A percentile compares a stretch with the other conserved stretches of the same genome.
These are phyloP conservation scores for Capsella rubella DNA, from an alignment of 441 rosid genomes.

Conservation along the genomic window DNA sequence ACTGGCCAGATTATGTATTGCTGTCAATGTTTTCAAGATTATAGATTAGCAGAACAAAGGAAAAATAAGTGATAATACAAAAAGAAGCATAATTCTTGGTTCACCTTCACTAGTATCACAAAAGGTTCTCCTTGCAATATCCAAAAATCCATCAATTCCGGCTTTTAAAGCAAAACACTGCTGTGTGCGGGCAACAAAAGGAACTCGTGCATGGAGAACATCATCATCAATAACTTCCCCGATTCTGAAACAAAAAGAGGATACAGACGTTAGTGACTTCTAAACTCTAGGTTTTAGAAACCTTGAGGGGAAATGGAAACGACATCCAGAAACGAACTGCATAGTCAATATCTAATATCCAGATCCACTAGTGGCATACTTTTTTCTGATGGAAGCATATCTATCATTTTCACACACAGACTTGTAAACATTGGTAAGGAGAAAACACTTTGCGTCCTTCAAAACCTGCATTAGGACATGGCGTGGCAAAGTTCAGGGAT, in stretches of 20 bases:
- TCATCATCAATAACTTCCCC: constrained; percentile 96
- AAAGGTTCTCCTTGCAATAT: constrained; percentile 93
- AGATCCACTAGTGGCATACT: constrained; percentile 52
- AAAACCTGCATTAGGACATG: constrained; percentile 64
- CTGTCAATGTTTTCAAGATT: constrained; percentile 52
- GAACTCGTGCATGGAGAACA: constrained; percentile 95
- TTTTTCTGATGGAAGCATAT: constrained; percentile 80
- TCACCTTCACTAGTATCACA: constrained; percentile 99
- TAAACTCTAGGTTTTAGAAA: constrained; percentile 22
- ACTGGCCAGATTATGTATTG: constrained; percentile 92
- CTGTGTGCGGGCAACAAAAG: constrained; percentile 97
- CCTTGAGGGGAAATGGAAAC: constrained; percentile 2
- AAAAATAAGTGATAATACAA: constrained; percentile 20
- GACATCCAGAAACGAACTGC: constrained; percentile 23
- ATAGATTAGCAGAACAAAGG: constrained; percentile 39
- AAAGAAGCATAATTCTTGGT: constrained; percentile 37
- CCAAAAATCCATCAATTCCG: constrained; percentile 94
- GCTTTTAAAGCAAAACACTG: constrained; percentile 99
- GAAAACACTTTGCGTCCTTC: constrained; percentile 88
- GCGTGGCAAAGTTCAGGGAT: constrained; percentile 21
- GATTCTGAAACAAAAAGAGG: constrained; percentile 57
- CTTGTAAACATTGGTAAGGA: constrained; percentile 79
- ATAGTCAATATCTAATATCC: constrained; percentile 37
- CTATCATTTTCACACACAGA: constrained; percentile 81
- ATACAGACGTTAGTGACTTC: constrained; percentile 26